Base-by-base conservation (phyloP, 805 yeast species). In the Debaryomyces hansenii region DNA sequence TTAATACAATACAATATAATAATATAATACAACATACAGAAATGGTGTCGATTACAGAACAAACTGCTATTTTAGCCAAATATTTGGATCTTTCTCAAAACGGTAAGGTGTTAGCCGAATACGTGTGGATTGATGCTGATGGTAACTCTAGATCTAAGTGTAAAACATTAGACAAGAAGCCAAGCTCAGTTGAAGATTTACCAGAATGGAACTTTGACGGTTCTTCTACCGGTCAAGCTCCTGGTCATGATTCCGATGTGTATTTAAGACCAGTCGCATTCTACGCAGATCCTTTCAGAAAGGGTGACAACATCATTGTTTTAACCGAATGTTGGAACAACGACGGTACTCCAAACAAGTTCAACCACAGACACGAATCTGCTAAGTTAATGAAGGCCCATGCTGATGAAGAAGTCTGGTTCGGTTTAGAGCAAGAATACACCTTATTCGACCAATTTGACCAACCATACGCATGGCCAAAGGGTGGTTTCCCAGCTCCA, bases 151-250 rank as follows among this genome's bases (percentile, higher is more conserved):
- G 99, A 77, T 89, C 97, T 51, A 94, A 94, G 78, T 90, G 96
- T 74, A 87, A 85, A 73, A 94, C 99, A 47, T 76, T 94, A 56
- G 63, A 62, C 62, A 81, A 83, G 72, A 78, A 73, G 63, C 86
- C 94, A 45, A 64, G 80, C 39, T 76, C 86, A 32, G 75, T 90
- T 45, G 92, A 87, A 52, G 96, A 94, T 65, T 79, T 94, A 60
- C 97, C 98, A 57, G 97, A 92, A 74, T 94, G 99, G 99, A 94
- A 94, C 80, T 94, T 94, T 63, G 99, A 94, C 70, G 99, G 99
- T 73, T 91, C 98, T 37, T 91, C 98, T 29, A 94, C 99, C 44
- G 90, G 87, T 59, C 99, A 94, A 79, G 98, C 99, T 46, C 97
- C 97, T 62, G 99, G 99, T 59, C 84, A 87, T 71, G 91, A 94